Evolutionary conservation across 441 rosid genomes (phyloP).

Genomic region (Pelargonium myrrhifolium): DNA sequence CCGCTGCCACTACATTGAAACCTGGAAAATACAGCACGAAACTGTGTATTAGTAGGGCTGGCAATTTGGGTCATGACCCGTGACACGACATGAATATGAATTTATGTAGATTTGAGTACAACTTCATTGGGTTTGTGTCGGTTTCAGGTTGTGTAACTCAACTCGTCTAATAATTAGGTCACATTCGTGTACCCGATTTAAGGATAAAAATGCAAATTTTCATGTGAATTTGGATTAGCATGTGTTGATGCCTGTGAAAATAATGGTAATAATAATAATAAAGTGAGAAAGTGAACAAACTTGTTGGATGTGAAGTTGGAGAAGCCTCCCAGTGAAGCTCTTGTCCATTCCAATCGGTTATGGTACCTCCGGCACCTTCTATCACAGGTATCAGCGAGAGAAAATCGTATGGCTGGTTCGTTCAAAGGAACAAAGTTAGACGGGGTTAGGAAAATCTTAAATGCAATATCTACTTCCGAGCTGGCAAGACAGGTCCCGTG

Average conservation of each 20-base stretch:
- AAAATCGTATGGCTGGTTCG: constrained; percentile 81
- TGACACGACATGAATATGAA: too few species aligned
- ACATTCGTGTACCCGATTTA: too few species aligned
- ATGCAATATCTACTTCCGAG: too few species aligned
- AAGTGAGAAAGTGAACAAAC: constrained; percentile 31
- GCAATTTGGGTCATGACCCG: too few species aligned
- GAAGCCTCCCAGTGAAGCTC: constrained; percentile 74
- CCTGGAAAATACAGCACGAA: constrained; percentile 34
- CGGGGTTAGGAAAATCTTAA: too few species aligned
- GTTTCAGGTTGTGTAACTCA: too few species aligned
- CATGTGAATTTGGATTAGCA: neutral
- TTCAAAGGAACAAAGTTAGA: constrained; percentile 1
- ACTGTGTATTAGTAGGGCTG: neutral
- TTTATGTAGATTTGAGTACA: too few species aligned
- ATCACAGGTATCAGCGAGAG: constrained; percentile 83
- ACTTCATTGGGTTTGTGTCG: too few species aligned
- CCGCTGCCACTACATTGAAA: constrained; percentile 85
- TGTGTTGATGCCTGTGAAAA: neutral
- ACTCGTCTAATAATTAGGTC: too few species aligned
- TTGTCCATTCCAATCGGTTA: constrained; percentile 80
- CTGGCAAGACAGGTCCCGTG: too few species aligned
- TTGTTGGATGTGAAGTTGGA: constrained; percentile 44
- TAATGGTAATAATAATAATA: constrained; percentile 3
- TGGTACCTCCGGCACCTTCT: constrained; percentile 82
- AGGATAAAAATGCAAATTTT: too few species aligned